phyloP scores from a whole-genome alignment of 306 rosid species.

The Cyamopsis tetragonoloba region DNA sequence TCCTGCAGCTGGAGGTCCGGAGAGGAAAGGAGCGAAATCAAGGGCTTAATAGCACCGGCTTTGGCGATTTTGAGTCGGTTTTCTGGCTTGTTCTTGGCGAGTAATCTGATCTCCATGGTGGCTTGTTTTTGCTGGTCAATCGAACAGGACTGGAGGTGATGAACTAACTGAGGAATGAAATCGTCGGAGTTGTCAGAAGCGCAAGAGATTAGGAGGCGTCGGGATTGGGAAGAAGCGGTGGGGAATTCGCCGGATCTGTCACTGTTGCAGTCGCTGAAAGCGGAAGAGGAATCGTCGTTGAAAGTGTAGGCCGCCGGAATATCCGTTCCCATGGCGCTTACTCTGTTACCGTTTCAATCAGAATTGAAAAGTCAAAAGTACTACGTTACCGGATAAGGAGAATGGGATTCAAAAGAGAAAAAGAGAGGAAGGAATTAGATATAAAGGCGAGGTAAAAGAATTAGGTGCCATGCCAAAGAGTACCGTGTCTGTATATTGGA shows the following conservation, averaged over 20 bases:
- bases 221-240: slow-evolving; percentile 47
- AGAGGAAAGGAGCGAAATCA: slow-evolving; percentile 51
- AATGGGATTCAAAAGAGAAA: no score
- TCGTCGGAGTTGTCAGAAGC: slow-evolving; percentile 70
- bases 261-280: slow-evolving; percentile 87
- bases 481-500: neutral
- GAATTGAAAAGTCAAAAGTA: no score
- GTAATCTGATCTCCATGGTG: slow-evolving; percentile 80
- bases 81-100: slow-evolving; percentile 76
- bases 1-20: slow-evolving; percentile 76
- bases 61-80: slow-evolving; percentile 63
- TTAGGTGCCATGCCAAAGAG: no score
- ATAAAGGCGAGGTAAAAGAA: neutral
- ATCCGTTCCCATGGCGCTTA: slow-evolving; percentile 42
- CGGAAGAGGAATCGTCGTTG: slow-evolving; percentile 60
- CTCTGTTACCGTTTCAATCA: no score
- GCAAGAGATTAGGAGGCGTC: slow-evolving; percentile 49
- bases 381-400: no score
- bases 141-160: slow-evolving; percentile 54
- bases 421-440: no score
- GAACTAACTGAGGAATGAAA: slow-evolving; percentile 48
- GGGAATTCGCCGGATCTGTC: slow-evolving; percentile 80
- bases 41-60: slow-evolving; percentile 66
- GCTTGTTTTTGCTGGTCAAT: slow-evolving; percentile 77
- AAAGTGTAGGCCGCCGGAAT: slow-evolving; percentile 28